Evolutionary conservation across 768 basidiomycete genomes (phyloP).

Genomic region (Pulveroboletus frians): DNA sequence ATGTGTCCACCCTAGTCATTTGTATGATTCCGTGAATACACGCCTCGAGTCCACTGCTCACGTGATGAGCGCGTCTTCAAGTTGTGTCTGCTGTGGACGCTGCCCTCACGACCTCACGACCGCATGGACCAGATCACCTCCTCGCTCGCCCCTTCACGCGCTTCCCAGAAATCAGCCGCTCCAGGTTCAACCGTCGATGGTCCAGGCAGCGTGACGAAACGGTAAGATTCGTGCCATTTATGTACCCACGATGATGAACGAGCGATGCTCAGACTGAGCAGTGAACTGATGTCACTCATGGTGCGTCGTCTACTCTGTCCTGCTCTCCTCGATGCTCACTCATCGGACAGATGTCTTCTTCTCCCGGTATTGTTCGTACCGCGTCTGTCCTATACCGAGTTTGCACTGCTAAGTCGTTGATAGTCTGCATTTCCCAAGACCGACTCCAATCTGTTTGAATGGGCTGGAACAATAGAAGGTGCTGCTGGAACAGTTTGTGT

Average conservation of each 20-base stretch:
- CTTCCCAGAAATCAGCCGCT: slow-evolving; percentile 52
- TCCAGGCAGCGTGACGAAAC: slow-evolving; percentile 79
- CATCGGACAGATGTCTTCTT: slow-evolving; percentile 68
- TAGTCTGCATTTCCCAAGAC: slow-evolving; percentile 88
- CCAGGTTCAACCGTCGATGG: slow-evolving; percentile 50
- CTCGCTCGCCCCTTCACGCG: slow-evolving; percentile 56
- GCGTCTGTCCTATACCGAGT: background rate
- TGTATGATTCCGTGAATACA: no score
- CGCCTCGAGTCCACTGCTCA: no score
- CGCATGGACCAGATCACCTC: slow-evolving; percentile 69
- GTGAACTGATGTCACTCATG: slow-evolving; percentile 87
- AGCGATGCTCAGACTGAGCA: slow-evolving; percentile 51
- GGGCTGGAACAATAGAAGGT: slow-evolving; percentile 86
- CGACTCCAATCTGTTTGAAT: slow-evolving; percentile 84
- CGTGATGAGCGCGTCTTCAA: slow-evolving; percentile 30
- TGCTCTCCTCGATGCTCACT: slow-evolving; percentile 2
- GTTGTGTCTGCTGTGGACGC: background rate
- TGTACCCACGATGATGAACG: slow-evolving; percentile 1
- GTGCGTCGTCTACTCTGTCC: slow-evolving; percentile 39
- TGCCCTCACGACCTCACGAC: slow-evolving; percentile 19
- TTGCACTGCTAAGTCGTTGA: background rate
- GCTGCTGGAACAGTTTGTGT: slow-evolving; percentile 55
- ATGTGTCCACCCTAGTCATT: no score
- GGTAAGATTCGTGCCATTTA: slow-evolving; percentile 39
- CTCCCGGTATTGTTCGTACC: slow-evolving; percentile 74